Conservation (phyloP, 495 filamentous ascomycete genomes). For the Cercophora sp. region DNA sequence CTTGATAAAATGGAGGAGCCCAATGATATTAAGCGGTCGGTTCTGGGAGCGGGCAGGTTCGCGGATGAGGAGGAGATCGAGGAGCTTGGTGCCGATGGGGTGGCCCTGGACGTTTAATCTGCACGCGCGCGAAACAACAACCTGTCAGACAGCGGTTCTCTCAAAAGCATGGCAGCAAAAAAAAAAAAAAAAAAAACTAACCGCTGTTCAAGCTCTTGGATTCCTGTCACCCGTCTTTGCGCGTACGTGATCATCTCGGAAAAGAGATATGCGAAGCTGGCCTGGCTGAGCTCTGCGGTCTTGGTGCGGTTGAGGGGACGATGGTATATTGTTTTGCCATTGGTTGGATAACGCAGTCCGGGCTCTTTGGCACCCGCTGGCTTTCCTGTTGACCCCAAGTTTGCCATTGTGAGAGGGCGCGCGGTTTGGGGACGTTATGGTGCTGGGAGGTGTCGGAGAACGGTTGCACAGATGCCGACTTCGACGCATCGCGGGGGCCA, state of each 20-base stretch:
- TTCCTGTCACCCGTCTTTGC: conserved; percentile 82
- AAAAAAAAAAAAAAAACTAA: too few relatives aligned
- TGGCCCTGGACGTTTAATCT: conserved; percentile 95
- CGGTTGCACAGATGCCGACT: too few relatives aligned
- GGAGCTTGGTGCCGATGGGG: conserved; percentile 86
- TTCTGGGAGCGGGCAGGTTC: conserved; percentile 61
- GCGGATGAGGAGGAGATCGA: conserved; percentile 89
- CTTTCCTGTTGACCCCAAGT: conserved; percentile 8
- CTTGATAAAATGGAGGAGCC: conserved; percentile 91
- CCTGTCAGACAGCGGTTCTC: too few relatives aligned
- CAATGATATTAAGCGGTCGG: conserved; percentile 81
- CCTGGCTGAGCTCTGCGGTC: conserved; percentile 80
- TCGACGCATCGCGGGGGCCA: too few relatives aligned
- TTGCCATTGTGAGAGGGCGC: too few relatives aligned
- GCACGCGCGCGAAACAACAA: too few relatives aligned
- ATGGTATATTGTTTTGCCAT: conserved; percentile 97
- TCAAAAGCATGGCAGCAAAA: too few relatives aligned
- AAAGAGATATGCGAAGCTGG: conserved; percentile 94
- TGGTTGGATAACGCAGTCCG: conserved; percentile 89
- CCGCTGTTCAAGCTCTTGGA: conserved; percentile 91
- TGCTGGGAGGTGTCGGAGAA: too few relatives aligned
- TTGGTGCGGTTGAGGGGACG: conserved; percentile 85
- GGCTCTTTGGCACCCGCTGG: conserved; percentile 7
- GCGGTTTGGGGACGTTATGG: too few relatives aligned
- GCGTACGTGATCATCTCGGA: conserved; percentile 96